Percentiles rank a stretch among this genome's conserved stretches.
phyloP scores from a whole-genome alignment of 2,329 filamentous ascomycete genomes.

The Talaromyces islandicus region DNA sequence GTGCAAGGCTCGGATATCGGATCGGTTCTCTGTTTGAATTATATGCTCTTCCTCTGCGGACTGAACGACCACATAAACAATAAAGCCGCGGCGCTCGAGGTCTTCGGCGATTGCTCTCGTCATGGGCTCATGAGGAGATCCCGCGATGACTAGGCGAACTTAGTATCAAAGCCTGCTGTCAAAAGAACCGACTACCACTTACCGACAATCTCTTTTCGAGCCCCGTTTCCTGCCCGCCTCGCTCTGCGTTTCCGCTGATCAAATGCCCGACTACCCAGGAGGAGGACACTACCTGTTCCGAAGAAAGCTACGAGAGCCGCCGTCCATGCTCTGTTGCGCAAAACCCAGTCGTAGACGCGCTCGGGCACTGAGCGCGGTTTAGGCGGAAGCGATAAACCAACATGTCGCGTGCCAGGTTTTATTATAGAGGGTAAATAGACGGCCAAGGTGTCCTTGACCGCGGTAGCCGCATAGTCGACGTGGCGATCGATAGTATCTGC shows the following conservation, averaged over 20 bases:
- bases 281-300: conserved; percentile 56
- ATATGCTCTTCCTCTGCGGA: conserved; percentile 10
- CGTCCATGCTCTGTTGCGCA: conserved; percentile 65
- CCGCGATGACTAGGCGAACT: conserved; percentile 63
- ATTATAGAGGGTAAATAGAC: conserved; percentile 63
- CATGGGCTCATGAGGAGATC: conserved; percentile 77
- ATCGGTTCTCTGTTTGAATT: conserved; percentile 61
- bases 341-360: conserved; percentile 64
- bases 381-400: conserved; percentile 21
- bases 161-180: conserved; percentile 1
- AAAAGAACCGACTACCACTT: conserved; percentile 17
- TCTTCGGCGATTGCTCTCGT: conserved; percentile 79
- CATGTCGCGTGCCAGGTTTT: conserved; percentile 43
- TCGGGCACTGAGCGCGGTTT: conserved; percentile 44
- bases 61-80: conserved; percentile 74
- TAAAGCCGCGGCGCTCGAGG: conserved; percentile 83
- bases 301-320: conserved; percentile 65
- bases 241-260: conserved; percentile 64
- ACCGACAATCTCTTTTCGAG: conserved; percentile 73
- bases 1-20: conserved; percentile 74
- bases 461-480: conserved; percentile 68
- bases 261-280: conserved; percentile 56
- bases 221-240: conserved; percentile 72
- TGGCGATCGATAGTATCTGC: conserved; percentile 76
- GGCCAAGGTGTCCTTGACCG: conserved; percentile 64